Conservation (phyloP, 73 alveolate species). For the Symbiodinium pilosum region DNA sequence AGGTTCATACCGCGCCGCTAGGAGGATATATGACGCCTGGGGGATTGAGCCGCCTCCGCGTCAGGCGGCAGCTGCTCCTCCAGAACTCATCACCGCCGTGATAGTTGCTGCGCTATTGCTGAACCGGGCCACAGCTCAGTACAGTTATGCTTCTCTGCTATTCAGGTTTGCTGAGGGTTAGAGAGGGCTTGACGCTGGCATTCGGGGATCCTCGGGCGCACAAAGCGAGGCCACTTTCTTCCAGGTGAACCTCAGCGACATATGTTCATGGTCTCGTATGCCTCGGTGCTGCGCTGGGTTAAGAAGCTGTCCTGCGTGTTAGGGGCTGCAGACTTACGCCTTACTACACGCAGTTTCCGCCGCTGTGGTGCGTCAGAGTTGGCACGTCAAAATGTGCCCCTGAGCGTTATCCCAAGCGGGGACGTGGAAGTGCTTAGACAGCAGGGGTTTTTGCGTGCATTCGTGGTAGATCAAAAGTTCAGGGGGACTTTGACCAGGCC, state of each 20-base stretch:
- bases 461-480: too few relatives aligned
- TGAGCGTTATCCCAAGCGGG: too few relatives aligned
- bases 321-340: not conserved
- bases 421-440: too few relatives aligned
- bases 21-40: constrained; percentile 50
- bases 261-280: not conserved
- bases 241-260: not conserved
- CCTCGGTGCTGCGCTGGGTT: constrained; percentile 27
- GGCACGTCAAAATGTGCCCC: constrained; percentile 1
- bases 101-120: not conserved
- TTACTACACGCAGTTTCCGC: constrained; percentile 24
- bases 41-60: not conserved
- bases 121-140: not conserved
- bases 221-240: constrained; percentile 20
- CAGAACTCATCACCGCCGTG: constrained; percentile 2
- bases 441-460: too few relatives aligned
- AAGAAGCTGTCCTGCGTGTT: not conserved
- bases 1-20: not conserved
- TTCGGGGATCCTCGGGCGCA: not conserved
- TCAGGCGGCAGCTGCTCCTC: constrained; percentile 61
- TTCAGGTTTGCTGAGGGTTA: constrained; percentile 23
- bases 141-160: constrained; percentile 6
- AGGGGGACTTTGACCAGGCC: too few relatives aligned
- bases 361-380: constrained; percentile 30
- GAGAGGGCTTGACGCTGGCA: not conserved